These are phyloP conservation scores for Monilinia polystroma DNA, from an alignment of 2,329 filamentous ascomycete species.

Conservation along the genomic window DNA sequence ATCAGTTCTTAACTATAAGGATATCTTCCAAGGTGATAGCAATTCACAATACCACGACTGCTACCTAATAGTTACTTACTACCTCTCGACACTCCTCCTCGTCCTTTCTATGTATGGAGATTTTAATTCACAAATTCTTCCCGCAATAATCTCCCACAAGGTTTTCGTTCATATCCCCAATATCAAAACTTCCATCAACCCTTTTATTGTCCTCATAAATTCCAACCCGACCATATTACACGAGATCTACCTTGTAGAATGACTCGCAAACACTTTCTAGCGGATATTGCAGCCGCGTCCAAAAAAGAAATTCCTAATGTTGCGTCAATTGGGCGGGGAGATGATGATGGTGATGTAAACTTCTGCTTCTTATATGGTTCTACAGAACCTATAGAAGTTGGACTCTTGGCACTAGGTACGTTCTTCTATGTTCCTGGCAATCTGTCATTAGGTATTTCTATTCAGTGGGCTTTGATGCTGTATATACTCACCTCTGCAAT, in stretches of 20 bases:
- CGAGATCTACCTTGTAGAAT: conserved; percentile 45
- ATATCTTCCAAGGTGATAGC: no score
- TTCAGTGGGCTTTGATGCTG: not conserved
- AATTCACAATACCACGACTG: no score
- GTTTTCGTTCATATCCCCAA: not conserved
- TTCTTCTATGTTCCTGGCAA: not conserved
- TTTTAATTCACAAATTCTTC: no score
- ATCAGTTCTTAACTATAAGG: no score
- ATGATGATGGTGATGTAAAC: conserved; percentile 70
- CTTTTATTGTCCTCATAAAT: not conserved
- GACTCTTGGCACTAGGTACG: conserved; percentile 33
- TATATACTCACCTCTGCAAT: not conserved
- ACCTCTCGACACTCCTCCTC: no score
- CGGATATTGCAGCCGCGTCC: conserved; percentile 50
- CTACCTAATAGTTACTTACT: no score
- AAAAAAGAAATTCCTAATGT: conserved; percentile 49
- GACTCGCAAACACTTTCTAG: conserved; percentile 64
- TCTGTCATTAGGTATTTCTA: not conserved
- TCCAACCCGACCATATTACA: not conserved
- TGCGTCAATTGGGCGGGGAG: conserved; percentile 55
- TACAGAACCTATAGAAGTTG: conserved; percentile 34
- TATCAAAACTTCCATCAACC: not conserved
- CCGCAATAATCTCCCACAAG: no score
- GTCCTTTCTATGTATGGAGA: no score
- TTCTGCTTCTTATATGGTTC: conserved; percentile 52